A percentile compares a stretch with the other conserved stretches of the same genome.
These are phyloP conservation scores for Tylopilus orsonianus DNA, from an alignment of 1,284 basidiomycete genomes.

Conservation along the genomic window DNA sequence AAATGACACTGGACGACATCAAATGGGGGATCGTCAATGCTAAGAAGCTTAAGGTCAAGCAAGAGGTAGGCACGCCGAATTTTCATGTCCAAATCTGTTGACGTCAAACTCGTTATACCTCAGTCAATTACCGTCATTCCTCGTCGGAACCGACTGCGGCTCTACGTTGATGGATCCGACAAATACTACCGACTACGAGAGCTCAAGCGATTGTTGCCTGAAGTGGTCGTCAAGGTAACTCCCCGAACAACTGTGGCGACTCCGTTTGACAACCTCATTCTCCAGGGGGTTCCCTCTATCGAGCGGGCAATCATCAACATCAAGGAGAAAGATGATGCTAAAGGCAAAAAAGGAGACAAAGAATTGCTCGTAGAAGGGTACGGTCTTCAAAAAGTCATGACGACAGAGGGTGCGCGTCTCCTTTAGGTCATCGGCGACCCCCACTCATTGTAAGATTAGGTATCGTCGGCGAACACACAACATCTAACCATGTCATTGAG, in stretches of 20 bases:
- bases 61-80: slow-evolving; percentile 56
- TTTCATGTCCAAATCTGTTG: not conserved
- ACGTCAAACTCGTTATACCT: not conserved
- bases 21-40: slow-evolving; percentile 88
- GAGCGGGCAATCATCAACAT: slow-evolving; percentile 92
- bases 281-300: slow-evolving; percentile 79
- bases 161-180: slow-evolving; percentile 83
- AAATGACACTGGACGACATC: slow-evolving; percentile 91
- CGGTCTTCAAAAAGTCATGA: slow-evolving; percentile 97
- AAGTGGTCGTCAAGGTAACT: slow-evolving; percentile 84
- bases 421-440: not conserved
- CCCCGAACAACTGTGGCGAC: slow-evolving; percentile 3
- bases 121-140: slow-evolving; percentile 76
- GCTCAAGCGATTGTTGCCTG: slow-evolving; percentile 77
- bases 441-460: slow-evolving; percentile 45
- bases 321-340: slow-evolving; percentile 76
- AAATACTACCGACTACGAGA: slow-evolving; percentile 89
- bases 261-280: not conserved
- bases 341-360: slow-evolving; percentile 80
- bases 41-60: slow-evolving; percentile 92
- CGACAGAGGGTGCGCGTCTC: slow-evolving; percentile 77
- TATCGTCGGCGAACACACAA: slow-evolving; percentile 89
- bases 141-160: slow-evolving; percentile 78
- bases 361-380: slow-evolving; percentile 95
- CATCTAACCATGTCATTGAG: slow-evolving; percentile 98